Base-by-base conservation (phyloP, 108 stramenopile genomes). In the Stephanodiscus minutulus region DNA sequence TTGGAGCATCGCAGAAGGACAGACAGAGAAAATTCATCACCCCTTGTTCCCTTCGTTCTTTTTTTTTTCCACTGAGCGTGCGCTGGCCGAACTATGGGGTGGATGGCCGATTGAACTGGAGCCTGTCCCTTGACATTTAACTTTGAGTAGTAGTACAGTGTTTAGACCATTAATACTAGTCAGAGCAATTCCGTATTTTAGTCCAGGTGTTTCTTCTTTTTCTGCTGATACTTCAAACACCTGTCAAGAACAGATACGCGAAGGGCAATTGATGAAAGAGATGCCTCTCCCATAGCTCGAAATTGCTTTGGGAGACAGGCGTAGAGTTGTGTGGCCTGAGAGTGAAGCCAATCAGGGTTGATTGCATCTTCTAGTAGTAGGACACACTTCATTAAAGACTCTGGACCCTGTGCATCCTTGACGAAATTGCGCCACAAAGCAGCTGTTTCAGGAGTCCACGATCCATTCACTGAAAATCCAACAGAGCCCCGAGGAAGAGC, bases 211-310 rank as follows among this genome's bases (percentile, higher is more conserved):
- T 63, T 31, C 36, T 35, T 41, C 20, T 37, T 79, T 74, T 58
- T 80, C 79, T 72, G 86, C 83, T 21, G 86, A 68, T 91, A 94
- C 60, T 81, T 86, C 43, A 94, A 56, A 48, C 82, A 82, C 46
- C 84, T 70, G 71, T 94, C 93, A 31, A 94, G 76, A 49, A 91
- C 47, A 28, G 78, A 53, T 13, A 91, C 74, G 48, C 93, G 56
- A 28, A 94, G 56, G 7, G 88, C 88, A 58, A 90, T 66, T 21
- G 86, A 72, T 13, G 91, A 66, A 1, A 84, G 64, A 46, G 87
- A 85, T 33, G 89, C 89, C 79, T 90, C 93, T 17, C 84, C 73
- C 53, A 94, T 73, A 18, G 91, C 91, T 66, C 88, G 91, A 83
- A 85, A 90, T 29, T 80, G 81, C 4, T 58, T 70, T 29, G 92